These are phyloP conservation scores for Sordariomycetes sp. DNA, from an alignment of 2,329 filamentous ascomycete species.

Conservation along the genomic window DNA sequence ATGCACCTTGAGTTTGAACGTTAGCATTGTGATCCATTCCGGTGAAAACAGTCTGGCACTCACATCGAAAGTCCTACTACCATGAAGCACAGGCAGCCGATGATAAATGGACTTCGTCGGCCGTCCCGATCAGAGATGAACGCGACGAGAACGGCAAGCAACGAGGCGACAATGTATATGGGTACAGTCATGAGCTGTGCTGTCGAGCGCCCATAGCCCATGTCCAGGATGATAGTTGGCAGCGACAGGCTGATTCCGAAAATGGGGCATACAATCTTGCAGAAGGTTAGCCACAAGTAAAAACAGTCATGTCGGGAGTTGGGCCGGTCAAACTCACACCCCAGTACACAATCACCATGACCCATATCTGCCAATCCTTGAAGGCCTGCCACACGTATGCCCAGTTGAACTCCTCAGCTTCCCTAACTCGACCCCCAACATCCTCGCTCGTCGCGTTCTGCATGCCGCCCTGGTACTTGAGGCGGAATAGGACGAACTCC, in stretches of 20 bases:
- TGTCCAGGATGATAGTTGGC: constrained; percentile 12
- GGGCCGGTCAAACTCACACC: constrained; percentile 29
- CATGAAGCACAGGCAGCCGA: constrained; percentile 10
- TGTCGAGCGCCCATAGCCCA: constrained; percentile 14
- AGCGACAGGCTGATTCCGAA: constrained; percentile 32
- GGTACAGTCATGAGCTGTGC: constrained; percentile 17
- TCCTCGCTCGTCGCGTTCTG: constrained; percentile 35
- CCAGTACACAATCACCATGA: constrained; percentile 45
- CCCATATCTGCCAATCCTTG: constrained; percentile 44
- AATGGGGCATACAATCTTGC: constrained; percentile 10
- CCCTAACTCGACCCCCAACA: constrained; percentile 16
- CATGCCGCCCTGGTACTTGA: constrained; percentile 53
- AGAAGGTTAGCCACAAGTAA: not conserved
- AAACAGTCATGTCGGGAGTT: too few relatives aligned
- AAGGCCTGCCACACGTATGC: constrained; percentile 45
- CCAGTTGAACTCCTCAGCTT: constrained; percentile 48
- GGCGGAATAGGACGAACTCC: constrained; percentile 28
- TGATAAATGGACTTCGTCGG: constrained; percentile 21
- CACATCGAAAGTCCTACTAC: too few relatives aligned
- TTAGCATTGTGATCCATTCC: not conserved
- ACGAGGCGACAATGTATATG: constrained; percentile 12
- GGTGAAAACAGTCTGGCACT: too few relatives aligned
- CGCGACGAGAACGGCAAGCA: constrained; percentile 11
- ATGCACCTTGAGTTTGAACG: constrained; percentile 24
- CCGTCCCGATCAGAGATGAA: constrained; percentile 10